Conservation (phyloP, 768 basidiomycete genomes). For the Mycena indigotica region DNA sequence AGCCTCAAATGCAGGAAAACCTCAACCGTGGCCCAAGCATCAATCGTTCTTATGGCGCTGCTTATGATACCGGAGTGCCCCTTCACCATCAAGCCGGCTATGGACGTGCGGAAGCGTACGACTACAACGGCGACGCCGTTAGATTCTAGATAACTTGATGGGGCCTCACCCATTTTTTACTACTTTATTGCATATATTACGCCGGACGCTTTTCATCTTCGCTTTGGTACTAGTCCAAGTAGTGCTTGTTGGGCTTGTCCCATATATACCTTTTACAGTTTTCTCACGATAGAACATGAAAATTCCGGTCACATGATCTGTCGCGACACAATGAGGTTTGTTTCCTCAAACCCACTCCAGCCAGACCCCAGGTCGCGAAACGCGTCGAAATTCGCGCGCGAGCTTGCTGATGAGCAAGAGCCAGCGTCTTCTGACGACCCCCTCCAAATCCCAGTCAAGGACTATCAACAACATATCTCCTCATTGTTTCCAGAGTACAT, state of each 20-base stretch:
- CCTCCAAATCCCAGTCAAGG: slow-evolving; percentile 39
- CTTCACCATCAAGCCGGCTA: slow-evolving; percentile 61
- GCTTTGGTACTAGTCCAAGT: not conserved
- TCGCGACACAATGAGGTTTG: not conserved
- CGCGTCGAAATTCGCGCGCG: slow-evolving; percentile 2
- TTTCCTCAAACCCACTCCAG: not conserved
- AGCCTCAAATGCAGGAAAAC: slow-evolving; percentile 62
- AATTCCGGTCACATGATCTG: not conserved
- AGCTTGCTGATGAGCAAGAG: slow-evolving; percentile 31
- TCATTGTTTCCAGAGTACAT: slow-evolving; percentile 38
- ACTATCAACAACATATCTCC: slow-evolving; percentile 56
- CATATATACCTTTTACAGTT: not conserved
- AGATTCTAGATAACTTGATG: slow-evolving; percentile 16
- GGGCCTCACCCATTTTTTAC: slow-evolving; percentile 1
- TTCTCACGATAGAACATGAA: not conserved
- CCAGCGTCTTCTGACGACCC: slow-evolving; percentile 56
- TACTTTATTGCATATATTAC: not conserved
- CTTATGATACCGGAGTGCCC: slow-evolving; percentile 61
- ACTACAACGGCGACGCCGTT: slow-evolving; percentile 31
- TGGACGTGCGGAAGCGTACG: slow-evolving; percentile 39
- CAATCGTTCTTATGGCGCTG: slow-evolving; percentile 26
- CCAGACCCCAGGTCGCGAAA: not conserved
- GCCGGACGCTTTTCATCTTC: slow-evolving; percentile 1
- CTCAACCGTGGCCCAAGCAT: slow-evolving; percentile 51
- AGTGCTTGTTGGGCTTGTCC: not conserved